phyloP scores from a whole-genome alignment of 768 basidiomycete species.

The Daedaleopsis nitida region DNA sequence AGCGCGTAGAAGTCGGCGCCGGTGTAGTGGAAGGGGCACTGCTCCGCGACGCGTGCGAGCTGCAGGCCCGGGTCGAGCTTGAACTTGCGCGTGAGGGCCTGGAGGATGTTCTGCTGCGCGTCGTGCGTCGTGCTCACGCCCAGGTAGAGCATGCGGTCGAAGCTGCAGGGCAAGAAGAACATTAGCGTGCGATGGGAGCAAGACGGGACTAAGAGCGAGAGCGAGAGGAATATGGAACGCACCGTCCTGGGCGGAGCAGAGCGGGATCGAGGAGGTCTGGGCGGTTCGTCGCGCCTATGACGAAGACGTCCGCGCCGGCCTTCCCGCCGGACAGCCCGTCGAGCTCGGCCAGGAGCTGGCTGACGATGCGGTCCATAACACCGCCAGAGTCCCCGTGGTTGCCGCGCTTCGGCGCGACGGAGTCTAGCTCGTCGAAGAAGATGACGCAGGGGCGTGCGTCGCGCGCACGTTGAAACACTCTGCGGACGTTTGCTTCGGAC shows the following conservation, averaged over 20 bases:
- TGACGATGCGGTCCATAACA: constrained; percentile 98
- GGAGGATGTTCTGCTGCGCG: constrained; percentile 82
- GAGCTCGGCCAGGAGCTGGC: constrained; percentile 89
- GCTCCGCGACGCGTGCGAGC: constrained; percentile 62
- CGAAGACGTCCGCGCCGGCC: constrained; percentile 76
- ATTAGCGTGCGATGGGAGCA: background rate
- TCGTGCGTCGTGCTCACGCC: constrained; percentile 87
- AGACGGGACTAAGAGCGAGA: background rate
- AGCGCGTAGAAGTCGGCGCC: constrained; percentile 98
- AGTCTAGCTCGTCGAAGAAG: constrained; percentile 96
- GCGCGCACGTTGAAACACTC: constrained; percentile 86
- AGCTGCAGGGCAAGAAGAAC: constrained; percentile 48
- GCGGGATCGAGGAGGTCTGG: constrained; percentile 92
- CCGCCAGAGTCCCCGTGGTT: constrained; percentile 96
- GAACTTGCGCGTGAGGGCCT: constrained; percentile 93
- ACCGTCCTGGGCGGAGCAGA: constrained; percentile 86
- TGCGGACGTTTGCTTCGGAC: constrained; percentile 95
- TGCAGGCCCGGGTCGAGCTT: constrained; percentile 68
- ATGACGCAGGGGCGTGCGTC: constrained; percentile 95
- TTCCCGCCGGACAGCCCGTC: constrained; percentile 81
- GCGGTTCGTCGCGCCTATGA: constrained; percentile 94
- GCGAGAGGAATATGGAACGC: constrained; percentile 26
- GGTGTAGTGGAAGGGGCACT: constrained; percentile 91
- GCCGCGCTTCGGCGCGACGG: constrained; percentile 91
- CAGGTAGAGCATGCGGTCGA: constrained; percentile 95